Evolutionary conservation across 495 filamentous ascomycete species (phyloP), one percentile per base, ranked within the genome.

Genomic region (Aspergillus wentii): DNA sequence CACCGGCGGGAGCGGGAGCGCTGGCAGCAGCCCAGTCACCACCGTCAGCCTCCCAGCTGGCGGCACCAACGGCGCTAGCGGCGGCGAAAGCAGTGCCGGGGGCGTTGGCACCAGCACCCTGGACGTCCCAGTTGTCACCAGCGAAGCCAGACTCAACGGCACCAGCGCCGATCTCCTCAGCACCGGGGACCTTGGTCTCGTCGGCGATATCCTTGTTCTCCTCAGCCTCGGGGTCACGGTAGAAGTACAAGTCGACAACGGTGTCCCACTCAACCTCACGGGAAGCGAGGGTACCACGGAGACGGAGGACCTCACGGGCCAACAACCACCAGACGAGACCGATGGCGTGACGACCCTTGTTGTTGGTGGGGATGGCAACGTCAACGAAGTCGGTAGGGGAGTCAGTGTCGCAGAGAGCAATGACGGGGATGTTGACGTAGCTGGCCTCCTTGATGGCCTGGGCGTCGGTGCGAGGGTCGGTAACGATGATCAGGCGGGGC

Each of bases 201-300:
- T 81, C 79, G 26, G 72, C 65, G 39, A 84, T 78, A 75, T 95
- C 89, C 81, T 95, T 94, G 71, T 88, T 85, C 76, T 86, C 89
- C 79, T 96, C 89, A 49, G 92, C 89, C 75, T 98, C 92, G 43
- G 92, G 92, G 67, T 98, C 92, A 68, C 92, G 94, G 85, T 98
- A 98, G 81, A 98, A 98, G 87, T 98, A 98, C 52, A 98, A 80
- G 83, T 98, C 92, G 53, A 90, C 85, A 85, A 97, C 96, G 66
- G 90, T 82, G 57, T 98, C 92, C 92, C 92, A 98, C 66, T 94
- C 86, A 35, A 82, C 81, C 64, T 97, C 94, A 52, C 92, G 87
- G 74, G 78, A 85, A 54, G 88, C 83, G 52, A 98, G 83, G 49
- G 89, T 96, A 51, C 94, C 92, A 57, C 92, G 88, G 54, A 98